Percentiles rank a stretch among this genome's conserved stretches.
Evolutionary conservation across 495 filamentous ascomycete species (phyloP).

Genomic region (Talaromyces nanjingensis): DNA sequence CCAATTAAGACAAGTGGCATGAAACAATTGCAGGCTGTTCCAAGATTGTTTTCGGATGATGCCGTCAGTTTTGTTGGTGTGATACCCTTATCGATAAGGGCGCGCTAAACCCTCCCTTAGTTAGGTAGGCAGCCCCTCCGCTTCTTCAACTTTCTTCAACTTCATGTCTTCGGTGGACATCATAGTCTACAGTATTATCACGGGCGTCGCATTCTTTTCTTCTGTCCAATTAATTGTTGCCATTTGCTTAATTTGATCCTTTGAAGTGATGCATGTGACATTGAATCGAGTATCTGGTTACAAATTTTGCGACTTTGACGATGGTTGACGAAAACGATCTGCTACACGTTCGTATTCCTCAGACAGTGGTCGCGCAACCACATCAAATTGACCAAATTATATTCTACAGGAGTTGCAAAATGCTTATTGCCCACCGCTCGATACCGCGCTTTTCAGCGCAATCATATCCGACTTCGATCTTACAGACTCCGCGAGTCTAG

Average conservation of each 20-base stretch:
- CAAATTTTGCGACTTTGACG: slow-evolving; percentile 15
- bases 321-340: slow-evolving; percentile 20
- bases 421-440: slow-evolving; percentile 56
- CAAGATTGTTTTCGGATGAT: not conserved
- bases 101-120: not conserved
- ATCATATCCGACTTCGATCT: slow-evolving; percentile 62
- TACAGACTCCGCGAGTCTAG: slow-evolving; percentile 36
- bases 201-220: not conserved
- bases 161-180: not conserved
- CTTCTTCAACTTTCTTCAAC: not conserved
- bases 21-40: not conserved
- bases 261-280: slow-evolving; percentile 2
- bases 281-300: slow-evolving; percentile 1
- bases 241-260: not conserved
- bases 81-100: not conserved
- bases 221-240: not conserved
- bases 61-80: not conserved
- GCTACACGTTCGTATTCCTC: slow-evolving; percentile 10
- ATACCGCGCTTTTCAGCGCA: slow-evolving; percentile 57
- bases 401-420: slow-evolving; percentile 31
- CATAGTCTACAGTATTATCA: not conserved
- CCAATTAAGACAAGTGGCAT: not conserved
- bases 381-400: not conserved
- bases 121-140: not conserved
- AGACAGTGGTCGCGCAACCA: not conserved